Conservation (phyloP, 495 filamentous ascomycete genomes). For the Clavariopsis aquatica region DNA sequence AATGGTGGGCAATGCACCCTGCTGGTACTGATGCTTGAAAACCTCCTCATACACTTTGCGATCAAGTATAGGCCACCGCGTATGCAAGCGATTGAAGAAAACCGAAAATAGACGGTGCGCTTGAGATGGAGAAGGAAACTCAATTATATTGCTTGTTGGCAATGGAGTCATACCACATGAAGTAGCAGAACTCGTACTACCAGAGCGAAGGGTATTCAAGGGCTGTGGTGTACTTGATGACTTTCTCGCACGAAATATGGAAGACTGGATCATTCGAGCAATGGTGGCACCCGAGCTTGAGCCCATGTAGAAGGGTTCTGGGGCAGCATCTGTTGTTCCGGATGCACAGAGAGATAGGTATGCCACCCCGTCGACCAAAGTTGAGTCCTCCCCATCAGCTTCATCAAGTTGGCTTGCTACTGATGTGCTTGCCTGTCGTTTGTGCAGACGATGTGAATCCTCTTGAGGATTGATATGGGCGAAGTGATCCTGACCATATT, state of each 20-base stretch:
- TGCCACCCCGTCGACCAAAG: constrained; percentile 22
- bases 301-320: constrained; percentile 28
- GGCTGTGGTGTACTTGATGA: background rate
- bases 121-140: constrained; percentile 12
- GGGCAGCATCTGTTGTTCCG: constrained; percentile 23
- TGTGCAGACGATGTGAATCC: background rate
- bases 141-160: background rate
- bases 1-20: constrained; percentile 12
- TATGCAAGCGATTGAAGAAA: constrained; percentile 29
- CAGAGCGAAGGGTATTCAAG: constrained; percentile 16
- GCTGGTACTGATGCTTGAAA: constrained; percentile 17
- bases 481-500: constrained; percentile 27
- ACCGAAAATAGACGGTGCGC: constrained; percentile 16
- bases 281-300: constrained; percentile 29
- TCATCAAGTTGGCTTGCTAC: background rate
- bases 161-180: constrained; percentile 8
- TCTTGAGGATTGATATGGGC: constrained; percentile 7
- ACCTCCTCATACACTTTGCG: constrained; percentile 18
- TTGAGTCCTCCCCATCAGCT: constrained; percentile 16
- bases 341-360: constrained; percentile 29
- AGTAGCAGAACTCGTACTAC: constrained; percentile 15
- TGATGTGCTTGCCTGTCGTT: background rate
- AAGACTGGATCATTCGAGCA: constrained; percentile 25
- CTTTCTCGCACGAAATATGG: constrained; percentile 12
- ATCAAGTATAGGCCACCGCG: constrained; percentile 29